A percentile compares a stretch with the other conserved stretches of the same genome.
These are phyloP conservation scores for Suillus placidus DNA, from an alignment of 768 basidiomycete genomes.

Conservation along the genomic window DNA sequence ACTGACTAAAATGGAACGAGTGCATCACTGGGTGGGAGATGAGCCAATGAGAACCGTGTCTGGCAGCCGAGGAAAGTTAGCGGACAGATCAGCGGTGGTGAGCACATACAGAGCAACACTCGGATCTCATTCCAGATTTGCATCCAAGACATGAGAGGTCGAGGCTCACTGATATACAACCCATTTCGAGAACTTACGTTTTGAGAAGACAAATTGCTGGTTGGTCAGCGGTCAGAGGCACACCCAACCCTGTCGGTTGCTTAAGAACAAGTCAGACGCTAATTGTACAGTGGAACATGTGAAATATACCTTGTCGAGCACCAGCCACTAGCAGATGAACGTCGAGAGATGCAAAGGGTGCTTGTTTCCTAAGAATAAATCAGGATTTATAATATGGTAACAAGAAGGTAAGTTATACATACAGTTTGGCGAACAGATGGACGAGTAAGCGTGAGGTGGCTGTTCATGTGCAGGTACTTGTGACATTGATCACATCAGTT, in stretches of 20 bases:
- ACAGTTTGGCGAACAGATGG: too few species aligned
- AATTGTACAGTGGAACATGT: not conserved
- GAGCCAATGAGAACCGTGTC: not conserved
- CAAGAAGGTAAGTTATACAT: not conserved
- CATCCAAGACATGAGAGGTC: too few species aligned
- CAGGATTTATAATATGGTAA: not conserved
- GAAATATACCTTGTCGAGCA: not conserved
- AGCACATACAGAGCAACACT: not conserved
- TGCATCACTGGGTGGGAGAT: not conserved
- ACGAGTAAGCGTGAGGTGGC: too few species aligned
- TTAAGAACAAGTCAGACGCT: not conserved
- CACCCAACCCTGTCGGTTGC: not conserved
- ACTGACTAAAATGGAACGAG: not conserved
- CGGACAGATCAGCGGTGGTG: not conserved
- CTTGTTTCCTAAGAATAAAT: not conserved
- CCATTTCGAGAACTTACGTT: not conserved
- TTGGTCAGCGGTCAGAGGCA: not conserved
- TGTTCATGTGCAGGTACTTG: too few species aligned
- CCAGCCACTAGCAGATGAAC: not conserved
- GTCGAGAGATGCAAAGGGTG: not conserved
- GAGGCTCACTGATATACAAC: not conserved
- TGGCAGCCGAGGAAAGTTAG: not conserved
- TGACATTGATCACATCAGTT: too few species aligned
- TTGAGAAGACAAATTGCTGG: conserved; percentile 1
- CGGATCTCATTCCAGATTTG: too few species aligned